A percentile compares a stretch with the other conserved stretches of the same genome.
Conservation (phyloP, 495 filamentous ascomycete genomes). For the Bacidia rubella region DNA sequence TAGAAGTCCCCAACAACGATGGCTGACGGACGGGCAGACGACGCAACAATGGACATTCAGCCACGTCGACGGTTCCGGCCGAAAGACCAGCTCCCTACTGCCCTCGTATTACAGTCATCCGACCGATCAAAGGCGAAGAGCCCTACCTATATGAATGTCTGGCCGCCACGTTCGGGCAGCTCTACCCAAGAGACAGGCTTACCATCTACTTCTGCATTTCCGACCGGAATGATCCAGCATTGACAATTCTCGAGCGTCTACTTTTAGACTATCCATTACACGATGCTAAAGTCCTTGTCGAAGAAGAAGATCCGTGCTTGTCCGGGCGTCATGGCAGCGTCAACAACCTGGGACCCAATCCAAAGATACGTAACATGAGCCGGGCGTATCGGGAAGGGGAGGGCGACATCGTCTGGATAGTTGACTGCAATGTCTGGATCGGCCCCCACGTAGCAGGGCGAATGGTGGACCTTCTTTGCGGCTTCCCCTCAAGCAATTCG, state of each 20-base stretch:
- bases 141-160: conserved; percentile 84
- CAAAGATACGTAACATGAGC: conserved; percentile 96
- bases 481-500: conserved; percentile 33
- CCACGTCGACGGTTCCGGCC: conserved; percentile 23
- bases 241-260: conserved; percentile 56
- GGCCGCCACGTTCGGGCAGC: conserved; percentile 73
- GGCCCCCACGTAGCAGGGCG: conserved; percentile 60
- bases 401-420: conserved; percentile 84
- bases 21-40: conserved; percentile 25
- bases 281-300: conserved; percentile 66
- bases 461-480: conserved; percentile 78
- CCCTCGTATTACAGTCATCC: conserved; percentile 84
- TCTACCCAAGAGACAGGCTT: conserved; percentile 63
- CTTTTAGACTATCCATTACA: conserved; percentile 56
- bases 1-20: conserved; percentile 8
- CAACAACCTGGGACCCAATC: conserved; percentile 72
- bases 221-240: conserved; percentile 62
- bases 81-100: conserved; percentile 22
- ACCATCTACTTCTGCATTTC: conserved; percentile 77
- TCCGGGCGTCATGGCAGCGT: conserved; percentile 37
- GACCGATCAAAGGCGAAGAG: conserved; percentile 88
- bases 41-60: conserved; percentile 30
- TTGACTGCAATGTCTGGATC: conserved; percentile 96
- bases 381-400: conserved; percentile 88
- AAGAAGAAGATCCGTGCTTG: conserved; percentile 72